Base-by-base conservation (phyloP, 2,329 filamentous ascomycete genomes). In the Neofusicoccum umdonicola region DNA sequence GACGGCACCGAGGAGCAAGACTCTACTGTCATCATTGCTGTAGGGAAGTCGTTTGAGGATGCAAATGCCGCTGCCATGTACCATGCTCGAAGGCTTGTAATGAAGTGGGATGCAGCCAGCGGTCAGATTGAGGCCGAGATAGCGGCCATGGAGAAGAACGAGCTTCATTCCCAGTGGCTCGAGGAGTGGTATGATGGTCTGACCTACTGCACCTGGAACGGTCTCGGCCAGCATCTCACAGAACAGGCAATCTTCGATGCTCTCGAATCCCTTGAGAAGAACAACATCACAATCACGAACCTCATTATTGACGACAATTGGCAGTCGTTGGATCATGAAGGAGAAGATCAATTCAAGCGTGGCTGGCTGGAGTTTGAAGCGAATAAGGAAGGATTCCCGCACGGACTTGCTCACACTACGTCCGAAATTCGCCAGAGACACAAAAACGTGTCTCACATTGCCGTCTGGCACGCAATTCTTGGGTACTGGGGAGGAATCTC, bases 291-390 rank as follows among this genome's bases (percentile, higher is more conserved):
- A 47, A 79, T 98, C 51, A 89, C 88, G 0, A 96, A 88, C 71
- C 82, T 99, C 2, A 97, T 98, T 67, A 96, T 99, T 67, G 95
- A 99, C 70, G 95, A 99, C 73, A 96, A 96, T 71, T 99, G 95
- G 95, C 93, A 97, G 76, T 87, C 89, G 8, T 83, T 96, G 6
- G 73, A 79, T 56, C 80, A 81, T 34, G 79, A 84, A 67, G 84
- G 82, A 3, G 77, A 82, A 13, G 77, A 76, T 1, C 83, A 86
- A 68, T 84, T 83, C 68, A 72, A 78, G 42, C 78, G 83, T 13
- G 82, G 82, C 37, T 69, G 68, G 68, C 27, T 62, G 31, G 86
- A 89, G 7, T 98, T 99, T 68, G 93, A 98, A 73, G 95, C 94
- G 0, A 91, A 96, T 65, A 84, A 87, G 11, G 82, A 85, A 31